Evolutionary conservation across 805 yeast species (phyloP).

Genomic region (Nakazawaea populi): DNA sequence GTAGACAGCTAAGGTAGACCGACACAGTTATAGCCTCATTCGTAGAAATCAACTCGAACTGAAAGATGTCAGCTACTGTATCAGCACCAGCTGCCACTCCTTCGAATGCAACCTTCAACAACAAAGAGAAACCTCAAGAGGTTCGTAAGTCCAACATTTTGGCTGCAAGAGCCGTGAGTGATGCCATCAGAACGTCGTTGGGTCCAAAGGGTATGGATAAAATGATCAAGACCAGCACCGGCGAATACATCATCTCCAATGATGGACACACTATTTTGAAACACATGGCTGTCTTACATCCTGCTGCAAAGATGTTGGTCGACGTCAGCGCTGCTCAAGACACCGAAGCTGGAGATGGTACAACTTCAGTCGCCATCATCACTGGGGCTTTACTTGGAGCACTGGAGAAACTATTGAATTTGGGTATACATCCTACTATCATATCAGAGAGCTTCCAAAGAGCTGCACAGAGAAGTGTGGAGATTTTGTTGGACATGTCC

Average conservation of each 20-base stretch:
- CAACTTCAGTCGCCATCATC: conserved; percentile 93
- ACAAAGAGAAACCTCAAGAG: conserved; percentile 93
- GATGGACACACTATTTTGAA: conserved; percentile 97
- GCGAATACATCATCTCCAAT: conserved; percentile 90
- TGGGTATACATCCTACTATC: conserved; percentile 93
- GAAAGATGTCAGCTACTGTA: conserved; percentile 1
- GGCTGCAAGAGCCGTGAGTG: conserved; percentile 93
- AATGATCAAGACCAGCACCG: conserved; percentile 91
- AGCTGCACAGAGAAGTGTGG: conserved; percentile 80
- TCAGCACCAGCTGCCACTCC: conserved; percentile 27
- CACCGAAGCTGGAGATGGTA: conserved; percentile 99
- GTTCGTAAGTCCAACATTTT: conserved; percentile 83
- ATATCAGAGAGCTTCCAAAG: conserved; percentile 91
- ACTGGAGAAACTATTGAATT: conserved; percentile 81
- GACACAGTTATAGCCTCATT: not conserved
- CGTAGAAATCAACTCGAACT: not conserved
- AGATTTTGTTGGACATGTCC: conserved; percentile 80
- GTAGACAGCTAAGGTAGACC: not conserved
- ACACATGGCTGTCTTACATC: conserved; percentile 98
- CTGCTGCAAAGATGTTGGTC: conserved; percentile 96
- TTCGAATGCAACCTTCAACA: conserved; percentile 84
- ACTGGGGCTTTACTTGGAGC: conserved; percentile 95
- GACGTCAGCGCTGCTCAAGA: conserved; percentile 98
- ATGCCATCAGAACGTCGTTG: conserved; percentile 88
- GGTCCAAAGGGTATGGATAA: conserved; percentile 99